Base-by-base conservation (phyloP, 495 filamentous ascomycete genomes). In the Jackrogersella multiformis region DNA sequence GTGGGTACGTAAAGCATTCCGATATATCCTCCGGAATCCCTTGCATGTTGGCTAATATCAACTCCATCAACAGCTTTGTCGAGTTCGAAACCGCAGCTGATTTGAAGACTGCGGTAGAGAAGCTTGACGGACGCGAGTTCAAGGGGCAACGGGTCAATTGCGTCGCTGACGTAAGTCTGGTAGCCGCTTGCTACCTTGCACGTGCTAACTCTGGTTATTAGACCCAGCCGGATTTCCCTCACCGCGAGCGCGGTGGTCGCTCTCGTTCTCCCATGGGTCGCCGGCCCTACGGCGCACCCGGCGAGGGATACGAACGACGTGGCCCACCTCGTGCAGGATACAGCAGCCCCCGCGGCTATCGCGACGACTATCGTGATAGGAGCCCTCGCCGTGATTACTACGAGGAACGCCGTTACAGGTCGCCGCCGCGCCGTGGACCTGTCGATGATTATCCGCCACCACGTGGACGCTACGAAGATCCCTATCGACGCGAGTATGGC, bases 81-180 rank as follows among this genome's bases (percentile, higher is more conserved):
- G 95, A 99, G 76, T 99, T 97, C 72, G 96, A 99, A 79, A 97
- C 92, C 49, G 89, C 89, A 28, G 88, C 86, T 56, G 95, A 99
- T 76, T 82, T 99, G 57, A 93, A 92, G 76, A 87, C 88, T 38
- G 95, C 96, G 35, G 90, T 97, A 58, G 89, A 96, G 73, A 97
- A 97, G 77, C 88, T 99, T 42, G 94, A 99, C 72, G 86, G 86
- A 66, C 88, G 88, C 70, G 92, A 96, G 64, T 97, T 98, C 80
- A 97, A 97, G 80, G 92, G 91, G 64, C 83, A 85, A 49, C 84
- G 86, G 67, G 93, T 99, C 55, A 88, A 81, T 53, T 99, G 95
- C 75, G 79, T 90, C 66, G 86, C 92, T 60, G 93, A 96, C 81
- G 94, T 97, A 88, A 78, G 88, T 76, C 21, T 41, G 20, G 16